These are phyloP conservation scores for Prunus yedoensis DNA, from an alignment of 331 rosid species.

Conservation along the genomic window DNA sequence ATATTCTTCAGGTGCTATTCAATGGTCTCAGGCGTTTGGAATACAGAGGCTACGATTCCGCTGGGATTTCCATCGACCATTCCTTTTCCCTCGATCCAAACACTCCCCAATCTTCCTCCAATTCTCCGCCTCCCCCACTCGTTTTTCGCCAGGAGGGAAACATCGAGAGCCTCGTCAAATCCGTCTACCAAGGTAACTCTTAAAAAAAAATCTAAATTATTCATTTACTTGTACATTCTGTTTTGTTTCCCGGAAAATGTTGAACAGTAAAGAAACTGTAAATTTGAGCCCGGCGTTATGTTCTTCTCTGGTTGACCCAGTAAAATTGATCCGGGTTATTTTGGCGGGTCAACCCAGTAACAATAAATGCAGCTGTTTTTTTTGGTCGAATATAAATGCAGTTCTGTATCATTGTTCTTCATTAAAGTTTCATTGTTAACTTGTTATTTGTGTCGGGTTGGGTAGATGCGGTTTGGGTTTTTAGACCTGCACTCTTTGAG, in stretches of 20 bases:
- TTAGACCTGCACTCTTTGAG: neutral
- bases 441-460: neutral
- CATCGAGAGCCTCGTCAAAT: no score
- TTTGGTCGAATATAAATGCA: neutral
- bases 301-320: neutral
- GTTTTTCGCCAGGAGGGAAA: no score
- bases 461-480: neutral
- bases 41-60: no score
- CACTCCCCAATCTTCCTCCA: no score
- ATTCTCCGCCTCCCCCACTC: no score
- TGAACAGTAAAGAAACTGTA: neutral
- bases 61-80: no score
- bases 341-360: neutral
- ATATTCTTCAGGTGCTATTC: no score
- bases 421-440: neutral
- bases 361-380: neutral
- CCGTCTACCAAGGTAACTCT: slow-evolving; percentile 71
- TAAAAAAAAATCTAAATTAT: no score
- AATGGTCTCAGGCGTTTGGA: no score
- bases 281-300: neutral
- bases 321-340: neutral
- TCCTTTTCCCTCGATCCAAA: no score
- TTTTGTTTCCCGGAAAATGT: slow-evolving; percentile 17
- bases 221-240: neutral
- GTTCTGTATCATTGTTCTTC: no score